Percentiles rank a stretch among this genome's conserved stretches.
Conservation (phyloP, 1,139 yeast species). For the Pneumocystis sp. region DNA sequence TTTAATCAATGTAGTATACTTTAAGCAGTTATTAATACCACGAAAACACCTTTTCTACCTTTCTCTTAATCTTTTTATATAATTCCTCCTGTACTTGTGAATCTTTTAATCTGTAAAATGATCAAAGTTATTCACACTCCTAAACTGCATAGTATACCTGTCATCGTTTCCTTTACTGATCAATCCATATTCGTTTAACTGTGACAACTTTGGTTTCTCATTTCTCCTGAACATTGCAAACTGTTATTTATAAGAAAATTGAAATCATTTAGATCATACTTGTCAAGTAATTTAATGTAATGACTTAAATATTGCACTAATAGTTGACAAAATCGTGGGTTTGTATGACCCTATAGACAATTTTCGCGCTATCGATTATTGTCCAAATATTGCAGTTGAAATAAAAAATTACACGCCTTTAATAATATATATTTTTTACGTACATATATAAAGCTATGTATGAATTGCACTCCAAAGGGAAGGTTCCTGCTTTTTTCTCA, state of each 20-base stretch:
- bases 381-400: background rate
- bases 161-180: constrained; percentile 15
- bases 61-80: constrained; percentile 9
- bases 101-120: constrained; percentile 9
- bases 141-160: background rate
- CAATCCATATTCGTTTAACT: constrained; percentile 12
- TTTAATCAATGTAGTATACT: background rate
- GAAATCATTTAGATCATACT: background rate
- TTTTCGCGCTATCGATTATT: background rate
- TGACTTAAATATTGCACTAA: background rate
- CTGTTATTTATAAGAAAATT: background rate
- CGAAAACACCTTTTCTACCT: background rate
- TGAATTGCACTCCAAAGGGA: background rate
- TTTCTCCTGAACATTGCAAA: background rate
- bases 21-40: background rate
- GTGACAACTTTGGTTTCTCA: background rate
- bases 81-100: constrained; percentile 11
- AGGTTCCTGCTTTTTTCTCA: constrained; percentile 46
- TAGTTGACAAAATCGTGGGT: background rate
- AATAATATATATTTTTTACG: background rate
- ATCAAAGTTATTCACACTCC: background rate
- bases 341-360: background rate
- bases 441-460: background rate
- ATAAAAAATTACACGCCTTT: background rate
- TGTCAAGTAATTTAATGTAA: background rate